A percentile compares a stretch with the other conserved stretches of the same genome.
Evolutionary conservation across 2,329 filamentous ascomycete species (phyloP).

Genomic region (Diaporthe amygdali): DNA sequence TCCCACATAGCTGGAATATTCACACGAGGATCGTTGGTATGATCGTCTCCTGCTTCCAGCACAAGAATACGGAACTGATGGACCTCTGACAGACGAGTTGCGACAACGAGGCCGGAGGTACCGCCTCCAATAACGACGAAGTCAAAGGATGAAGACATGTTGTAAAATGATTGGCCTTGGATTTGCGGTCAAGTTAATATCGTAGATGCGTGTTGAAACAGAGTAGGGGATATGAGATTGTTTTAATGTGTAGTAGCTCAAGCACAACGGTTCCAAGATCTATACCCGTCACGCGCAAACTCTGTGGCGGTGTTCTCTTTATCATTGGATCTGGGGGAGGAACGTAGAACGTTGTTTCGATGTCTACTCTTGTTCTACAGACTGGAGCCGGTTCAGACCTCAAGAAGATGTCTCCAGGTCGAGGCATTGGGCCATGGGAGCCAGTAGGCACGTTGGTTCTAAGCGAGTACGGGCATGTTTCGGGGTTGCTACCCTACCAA

Average conservation of each 20-base stretch:
- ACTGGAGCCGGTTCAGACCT: no score
- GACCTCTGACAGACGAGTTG: slow-evolving; percentile 45
- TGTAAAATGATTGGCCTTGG: background rate
- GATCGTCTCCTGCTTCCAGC: slow-evolving; percentile 43
- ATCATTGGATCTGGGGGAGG: background rate
- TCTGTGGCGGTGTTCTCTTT: background rate
- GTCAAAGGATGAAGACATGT: slow-evolving; percentile 39
- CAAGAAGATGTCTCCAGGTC: no score
- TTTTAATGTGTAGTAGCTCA: background rate
- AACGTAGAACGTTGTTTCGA: no score
- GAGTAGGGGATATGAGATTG: background rate
- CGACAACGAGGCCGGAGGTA: slow-evolving; percentile 52
- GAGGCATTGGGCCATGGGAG: no score
- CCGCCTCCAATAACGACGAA: slow-evolving; percentile 56
- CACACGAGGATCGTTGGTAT: slow-evolving; percentile 38
- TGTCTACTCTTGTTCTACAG: no score
- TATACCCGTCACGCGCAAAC: background rate
- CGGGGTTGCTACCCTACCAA: no score
- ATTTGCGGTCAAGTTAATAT: background rate
- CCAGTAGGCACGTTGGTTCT: no score
- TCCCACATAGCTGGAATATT: slow-evolving; percentile 41
- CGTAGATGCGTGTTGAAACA: background rate
- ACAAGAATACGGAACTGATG: slow-evolving; percentile 41
- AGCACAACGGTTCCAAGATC: background rate
- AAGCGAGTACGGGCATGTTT: no score